Conservation (phyloP, 352 stramenopile genomes). For the Globisporangium uncinulatum region DNA sequence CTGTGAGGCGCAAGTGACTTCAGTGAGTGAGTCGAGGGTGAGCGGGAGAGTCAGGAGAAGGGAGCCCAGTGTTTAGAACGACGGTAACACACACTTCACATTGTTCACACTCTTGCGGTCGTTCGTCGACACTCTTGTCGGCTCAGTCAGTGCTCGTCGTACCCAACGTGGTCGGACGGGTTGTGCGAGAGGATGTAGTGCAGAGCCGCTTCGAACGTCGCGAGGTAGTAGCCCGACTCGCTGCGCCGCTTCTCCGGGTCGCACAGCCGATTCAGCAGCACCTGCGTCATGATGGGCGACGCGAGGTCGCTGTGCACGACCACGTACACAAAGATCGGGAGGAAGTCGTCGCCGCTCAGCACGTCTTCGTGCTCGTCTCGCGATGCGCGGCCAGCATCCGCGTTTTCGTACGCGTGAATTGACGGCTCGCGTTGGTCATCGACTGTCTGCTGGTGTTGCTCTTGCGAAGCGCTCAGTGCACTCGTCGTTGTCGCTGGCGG, state of each 20-base stretch:
- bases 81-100: too few relatives aligned
- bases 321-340: constrained; percentile 89
- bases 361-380: constrained; percentile 46
- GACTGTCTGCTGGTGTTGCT: not conserved
- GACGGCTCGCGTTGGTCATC: constrained; percentile 2
- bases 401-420: constrained; percentile 11
- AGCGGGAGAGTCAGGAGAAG: too few relatives aligned
- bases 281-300: constrained; percentile 73
- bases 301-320: constrained; percentile 78
- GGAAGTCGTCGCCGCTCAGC: constrained; percentile 79
- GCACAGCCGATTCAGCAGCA: constrained; percentile 77
- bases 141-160: constrained; percentile 7
- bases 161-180: constrained; percentile 15
- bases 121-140: not conserved
- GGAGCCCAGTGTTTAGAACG: too few relatives aligned
- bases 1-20: not conserved
- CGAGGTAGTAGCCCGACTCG: constrained; percentile 86
- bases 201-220: constrained; percentile 75
- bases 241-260: constrained; percentile 81
- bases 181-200: constrained; percentile 76
- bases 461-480: not conserved
- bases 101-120: too few relatives aligned
- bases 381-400: not conserved
- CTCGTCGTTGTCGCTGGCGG: constrained; percentile 3
- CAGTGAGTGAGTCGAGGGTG: too few relatives aligned